Evolutionary conservation across 345 rosid species (phyloP), one percentile per base, ranked within the genome.

Genomic region (Gynandropsis gynandra): DNA sequence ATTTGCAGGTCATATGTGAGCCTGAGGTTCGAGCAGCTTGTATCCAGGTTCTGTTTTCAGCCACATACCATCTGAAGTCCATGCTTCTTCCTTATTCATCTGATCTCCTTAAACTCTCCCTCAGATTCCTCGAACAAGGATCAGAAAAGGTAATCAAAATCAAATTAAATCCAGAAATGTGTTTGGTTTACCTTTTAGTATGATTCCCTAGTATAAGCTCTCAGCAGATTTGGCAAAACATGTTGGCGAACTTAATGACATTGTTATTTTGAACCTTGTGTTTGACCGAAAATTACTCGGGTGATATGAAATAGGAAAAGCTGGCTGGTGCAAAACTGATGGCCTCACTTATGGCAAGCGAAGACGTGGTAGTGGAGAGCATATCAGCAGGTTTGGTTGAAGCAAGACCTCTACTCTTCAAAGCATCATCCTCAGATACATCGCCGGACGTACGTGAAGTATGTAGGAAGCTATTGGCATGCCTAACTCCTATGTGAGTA

Each of bases 291-390:
- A 1, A 41, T 27, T 0, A 0, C 56, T 55, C 39, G 16, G 42
- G 54, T 10, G n/a, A 27, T 31, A 16, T 7, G 36, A 54, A 20
- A 58, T 60, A 89, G 97, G 95, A 89, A 74, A 83, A 72, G 69
- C 65, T 89, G 68, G 88, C 79, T 12, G 77, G 84, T 52, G 90
- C 88, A 14, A 89, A 86, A 76, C 85, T 89, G 42, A 69, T 81
- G 77, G 76, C 89, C 45, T 76, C 89, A 40, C 87, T 89, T 44
- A 77, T 89, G 89, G 93, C 76, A 14, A 68, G 94, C 64, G 97
- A 85, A 74, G 95, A 85, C 41, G 64, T 39, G 21, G 72, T 83
- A 33, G 43, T 81, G 67, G 81, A 65, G 69, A 78, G 67, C 63
- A 76, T 89, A 67, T 78, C 95, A 9, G 81, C 57, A 10, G 88